phyloP scores from a whole-genome alignment of 805 yeast species.

The Teunomyces kruisii region DNA sequence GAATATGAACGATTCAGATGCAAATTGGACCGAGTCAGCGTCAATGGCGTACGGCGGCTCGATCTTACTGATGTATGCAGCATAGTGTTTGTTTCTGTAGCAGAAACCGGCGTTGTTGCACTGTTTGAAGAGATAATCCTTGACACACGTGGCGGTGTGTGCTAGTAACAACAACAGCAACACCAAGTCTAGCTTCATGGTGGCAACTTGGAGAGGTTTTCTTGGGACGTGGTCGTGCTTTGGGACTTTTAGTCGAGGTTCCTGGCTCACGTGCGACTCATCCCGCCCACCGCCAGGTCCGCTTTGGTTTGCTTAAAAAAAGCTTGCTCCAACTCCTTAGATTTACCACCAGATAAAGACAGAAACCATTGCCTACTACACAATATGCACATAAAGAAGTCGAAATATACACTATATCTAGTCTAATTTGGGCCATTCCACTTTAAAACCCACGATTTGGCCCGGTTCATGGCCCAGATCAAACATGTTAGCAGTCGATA shows the following conservation, averaged over 20 bases:
- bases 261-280: too few species aligned
- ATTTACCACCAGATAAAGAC: too few species aligned
- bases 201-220: not conserved
- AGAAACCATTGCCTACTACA: too few species aligned
- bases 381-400: too few species aligned
- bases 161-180: constrained; percentile 1
- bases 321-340: too few species aligned
- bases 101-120: constrained; percentile 87
- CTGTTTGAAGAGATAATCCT: constrained; percentile 67
- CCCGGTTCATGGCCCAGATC: too few species aligned
- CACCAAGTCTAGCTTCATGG: constrained; percentile 1
- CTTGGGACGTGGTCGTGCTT: not conserved
- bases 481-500: too few species aligned
- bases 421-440: too few species aligned
- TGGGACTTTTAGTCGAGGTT: not conserved
- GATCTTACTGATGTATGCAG: constrained; percentile 26
- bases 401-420: too few species aligned
- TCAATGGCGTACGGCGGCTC: constrained; percentile 26
- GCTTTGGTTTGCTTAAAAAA: too few species aligned
- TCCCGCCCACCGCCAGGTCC: too few species aligned
- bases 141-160: constrained; percentile 36
- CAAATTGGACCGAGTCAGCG: constrained; percentile 13
- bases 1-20: constrained; percentile 28
- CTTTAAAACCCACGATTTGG: too few species aligned
- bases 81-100: constrained; percentile 70